Conservation (phyloP, 345 rosid genomes). For the Aethionema arabicum region DNA sequence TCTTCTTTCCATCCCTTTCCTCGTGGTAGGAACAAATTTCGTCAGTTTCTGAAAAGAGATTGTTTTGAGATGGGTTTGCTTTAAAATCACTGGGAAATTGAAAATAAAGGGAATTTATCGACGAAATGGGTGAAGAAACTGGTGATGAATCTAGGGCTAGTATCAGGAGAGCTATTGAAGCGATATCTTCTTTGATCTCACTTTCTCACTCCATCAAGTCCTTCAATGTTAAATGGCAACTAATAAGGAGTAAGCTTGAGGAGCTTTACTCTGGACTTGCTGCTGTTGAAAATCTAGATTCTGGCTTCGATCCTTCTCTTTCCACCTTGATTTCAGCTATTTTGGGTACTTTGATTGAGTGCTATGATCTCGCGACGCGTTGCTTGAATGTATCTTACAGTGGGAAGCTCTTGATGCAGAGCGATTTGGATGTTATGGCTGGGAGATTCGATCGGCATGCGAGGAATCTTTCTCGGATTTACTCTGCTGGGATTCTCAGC, state of each 20-base stretch:
- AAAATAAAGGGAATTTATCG: slow-evolving; percentile 20
- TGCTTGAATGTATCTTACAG: slow-evolving; percentile 72
- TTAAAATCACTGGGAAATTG: slow-evolving; percentile 36
- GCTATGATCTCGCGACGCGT: slow-evolving; percentile 62
- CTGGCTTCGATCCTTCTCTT: slow-evolving; percentile 47
- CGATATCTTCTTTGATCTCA: slow-evolving; percentile 59
- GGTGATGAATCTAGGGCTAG: slow-evolving; percentile 34
- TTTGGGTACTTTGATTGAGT: slow-evolving; percentile 44
- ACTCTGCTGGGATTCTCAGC: slow-evolving; percentile 57
- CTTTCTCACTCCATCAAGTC: slow-evolving; percentile 65
- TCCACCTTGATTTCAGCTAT: slow-evolving; percentile 49
- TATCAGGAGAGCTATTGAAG: slow-evolving; percentile 51
- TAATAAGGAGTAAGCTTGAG: slow-evolving; percentile 65
- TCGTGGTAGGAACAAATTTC: slow-evolving; percentile 13
- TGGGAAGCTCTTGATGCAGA: slow-evolving; percentile 97
- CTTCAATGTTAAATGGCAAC: slow-evolving; percentile 79
- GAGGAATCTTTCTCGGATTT: slow-evolving; percentile 58
- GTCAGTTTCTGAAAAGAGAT: slow-evolving; percentile 6
- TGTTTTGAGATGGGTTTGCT: slow-evolving; percentile 40
- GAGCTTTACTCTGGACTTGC: slow-evolving; percentile 63
- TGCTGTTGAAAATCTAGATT: slow-evolving; percentile 54
- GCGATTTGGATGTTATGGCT: slow-evolving; percentile 71
- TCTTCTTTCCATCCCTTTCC: slow-evolving; percentile 25
- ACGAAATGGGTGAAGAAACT: slow-evolving; percentile 36
- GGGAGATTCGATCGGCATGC: slow-evolving; percentile 54